These are phyloP conservation scores for Talaromyces sp. DNA, from an alignment of 2,329 filamentous ascomycete species.

Conservation along the genomic window DNA sequence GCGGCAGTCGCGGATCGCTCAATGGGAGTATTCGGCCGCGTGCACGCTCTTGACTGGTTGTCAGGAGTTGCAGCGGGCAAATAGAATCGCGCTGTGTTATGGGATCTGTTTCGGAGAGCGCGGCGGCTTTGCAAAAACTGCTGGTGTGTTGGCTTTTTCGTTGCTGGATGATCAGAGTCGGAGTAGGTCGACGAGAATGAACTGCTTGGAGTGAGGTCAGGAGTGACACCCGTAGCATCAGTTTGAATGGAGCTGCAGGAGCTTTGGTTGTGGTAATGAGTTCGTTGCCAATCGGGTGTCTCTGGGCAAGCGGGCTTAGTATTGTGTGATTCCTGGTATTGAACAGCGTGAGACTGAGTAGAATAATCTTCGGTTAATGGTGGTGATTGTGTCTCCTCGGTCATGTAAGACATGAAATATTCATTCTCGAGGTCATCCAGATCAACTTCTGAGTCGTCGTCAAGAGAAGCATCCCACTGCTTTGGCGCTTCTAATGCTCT, in stretches of 20 bases:
- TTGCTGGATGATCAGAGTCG: constrained; percentile 29
- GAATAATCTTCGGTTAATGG: constrained; percentile 4
- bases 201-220: constrained; percentile 38
- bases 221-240: constrained; percentile 27
- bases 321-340: constrained; percentile 3
- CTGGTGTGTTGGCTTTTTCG: constrained; percentile 28
- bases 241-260: constrained; percentile 36
- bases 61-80: constrained; percentile 22
- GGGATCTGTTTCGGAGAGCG: constrained; percentile 19
- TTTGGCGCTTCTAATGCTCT: constrained; percentile 30
- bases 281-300: constrained; percentile 12
- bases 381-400: constrained; percentile 20
- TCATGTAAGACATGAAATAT: constrained; percentile 31
- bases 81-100: constrained; percentile 25
- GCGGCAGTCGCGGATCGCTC: constrained; percentile 23
- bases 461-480: constrained; percentile 26
- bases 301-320: background rate
- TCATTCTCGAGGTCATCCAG: constrained; percentile 29
- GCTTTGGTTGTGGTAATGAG: constrained; percentile 28
- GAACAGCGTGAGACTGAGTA: background rate
- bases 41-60: constrained; percentile 20
- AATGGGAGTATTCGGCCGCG: constrained; percentile 23
- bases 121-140: constrained; percentile 25
- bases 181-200: constrained; percentile 40
- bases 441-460: constrained; percentile 32